Evolutionary conservation across 2,329 filamentous ascomycete species (phyloP), one percentile per base, ranked within the genome.

Genomic region (Arthrinium phaeospermum): DNA sequence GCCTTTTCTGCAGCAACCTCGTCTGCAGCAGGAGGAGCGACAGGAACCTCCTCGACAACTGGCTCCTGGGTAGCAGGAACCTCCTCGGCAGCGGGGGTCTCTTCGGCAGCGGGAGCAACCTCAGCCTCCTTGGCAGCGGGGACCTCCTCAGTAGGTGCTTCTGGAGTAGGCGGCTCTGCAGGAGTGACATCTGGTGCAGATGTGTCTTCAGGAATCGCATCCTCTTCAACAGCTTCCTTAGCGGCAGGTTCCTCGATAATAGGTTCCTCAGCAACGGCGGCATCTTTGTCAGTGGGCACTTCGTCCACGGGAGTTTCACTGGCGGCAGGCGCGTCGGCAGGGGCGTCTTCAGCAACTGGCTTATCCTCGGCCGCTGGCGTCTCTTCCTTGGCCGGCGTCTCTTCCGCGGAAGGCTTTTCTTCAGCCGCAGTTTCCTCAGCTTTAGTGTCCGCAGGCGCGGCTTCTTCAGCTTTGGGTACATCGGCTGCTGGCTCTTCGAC

Each of bases 41-140:
- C 64, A 8, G 19, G 64, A 47, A 72, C 34, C 69, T 75, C 72
- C 46, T 67, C 68, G 34, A 34, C 61, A 77, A 69, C 61, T 67
- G 49, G 41, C 8, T 49, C 47, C 12, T 57, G 14, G 30, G 14
- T 12, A 6, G 7, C 71, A 47, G 70, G 51, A 30, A 5, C 19
- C 61, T 74, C 70, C 37, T 19, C 51, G 51, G 67, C 24, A 45
- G 19, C n/a, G 46, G 57, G 22, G 44, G 22, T 24, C 61, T 74
- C 71, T 44, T 19, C 68, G 46, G 46, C 34, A 45, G 46, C 72
- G 70, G 68, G 34, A 49, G 49, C 51, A n/a, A 70, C 45, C 57
- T 72, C 46, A 44, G 67, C 41, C 27, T 71, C 73, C 44, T 45
- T 69, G 44, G 37, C 44, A 30, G 69, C 10, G 57, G 70, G 47